Evolutionary conservation across 169 alveolate species (phyloP).

Genomic region (Plasmodium knowlesi): DNA sequence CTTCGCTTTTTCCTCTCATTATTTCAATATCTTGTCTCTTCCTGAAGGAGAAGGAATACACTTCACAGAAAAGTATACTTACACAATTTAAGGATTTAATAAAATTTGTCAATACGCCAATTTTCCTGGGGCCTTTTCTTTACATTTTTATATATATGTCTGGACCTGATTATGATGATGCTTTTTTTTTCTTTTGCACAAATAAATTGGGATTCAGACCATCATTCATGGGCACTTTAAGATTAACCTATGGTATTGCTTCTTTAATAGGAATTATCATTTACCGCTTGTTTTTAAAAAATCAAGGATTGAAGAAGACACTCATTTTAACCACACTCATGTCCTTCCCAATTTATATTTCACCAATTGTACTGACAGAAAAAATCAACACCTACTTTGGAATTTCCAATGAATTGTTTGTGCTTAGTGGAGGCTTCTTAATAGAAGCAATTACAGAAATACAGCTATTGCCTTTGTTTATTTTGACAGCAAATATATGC

Average conservation of each 20-base stretch:
- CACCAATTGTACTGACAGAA: slow-evolving; percentile 90
- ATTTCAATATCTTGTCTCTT: slow-evolving; percentile 87
- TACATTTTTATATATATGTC: slow-evolving; percentile 90
- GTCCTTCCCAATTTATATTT: slow-evolving; percentile 84
- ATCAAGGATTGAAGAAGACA: slow-evolving; percentile 89
- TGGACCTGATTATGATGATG: slow-evolving; percentile 94
- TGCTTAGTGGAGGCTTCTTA: slow-evolving; percentile 91
- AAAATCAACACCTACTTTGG: slow-evolving; percentile 89
- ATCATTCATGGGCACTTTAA: slow-evolving; percentile 94
- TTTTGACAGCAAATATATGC: slow-evolving; percentile 93
- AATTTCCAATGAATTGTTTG: slow-evolving; percentile 92
- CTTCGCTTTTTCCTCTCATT: slow-evolving; percentile 91
- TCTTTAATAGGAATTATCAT: slow-evolving; percentile 91
- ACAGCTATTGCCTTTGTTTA: slow-evolving; percentile 94
- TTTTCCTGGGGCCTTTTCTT: slow-evolving; percentile 92
- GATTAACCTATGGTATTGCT: slow-evolving; percentile 93
- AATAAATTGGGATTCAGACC: slow-evolving; percentile 93
- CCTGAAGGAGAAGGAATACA: slow-evolving; percentile 85
- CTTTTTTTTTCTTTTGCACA: slow-evolving; percentile 95
- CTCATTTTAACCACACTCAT: slow-evolving; percentile 91
- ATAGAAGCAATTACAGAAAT: slow-evolving; percentile 93
- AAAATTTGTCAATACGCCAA: slow-evolving; percentile 87
- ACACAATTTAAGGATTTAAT: slow-evolving; percentile 85
- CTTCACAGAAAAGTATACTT: slow-evolving; percentile 78
- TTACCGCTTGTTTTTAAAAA: slow-evolving; percentile 90